A percentile compares a stretch with the other conserved stretches of the same genome.
These are phyloP conservation scores for Trametes pubescens DNA, from an alignment of 1,284 basidiomycete genomes.

Conservation along the genomic window DNA sequence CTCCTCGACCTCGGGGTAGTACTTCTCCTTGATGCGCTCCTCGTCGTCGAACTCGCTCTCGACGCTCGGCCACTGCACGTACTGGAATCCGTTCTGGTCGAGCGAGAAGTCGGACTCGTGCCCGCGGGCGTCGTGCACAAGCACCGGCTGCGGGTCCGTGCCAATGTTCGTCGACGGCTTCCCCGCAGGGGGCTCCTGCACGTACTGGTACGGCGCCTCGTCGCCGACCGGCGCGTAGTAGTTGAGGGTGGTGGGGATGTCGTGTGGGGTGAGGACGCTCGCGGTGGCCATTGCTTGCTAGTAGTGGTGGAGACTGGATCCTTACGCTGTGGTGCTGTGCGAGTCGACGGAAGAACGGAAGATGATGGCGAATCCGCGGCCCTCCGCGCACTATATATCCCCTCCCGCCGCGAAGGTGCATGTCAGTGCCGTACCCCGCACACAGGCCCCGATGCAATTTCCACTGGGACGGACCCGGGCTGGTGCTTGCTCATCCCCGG, in stretches of 20 bases:
- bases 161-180: slow-evolving; percentile 38
- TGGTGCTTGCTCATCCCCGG: slow-evolving; percentile 20
- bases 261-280: slow-evolving; percentile 40
- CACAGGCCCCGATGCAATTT: neutral
- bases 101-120: slow-evolving; percentile 45
- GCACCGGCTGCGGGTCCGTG: slow-evolving; percentile 35
- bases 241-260: slow-evolving; percentile 44
- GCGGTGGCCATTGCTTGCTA: slow-evolving; percentile 39
- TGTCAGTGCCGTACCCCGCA: neutral
- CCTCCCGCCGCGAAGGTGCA: neutral
- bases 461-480: neutral
- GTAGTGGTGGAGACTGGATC: neutral
- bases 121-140: slow-evolving; percentile 45
- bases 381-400: slow-evolving; percentile 4
- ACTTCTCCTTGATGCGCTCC: slow-evolving; percentile 43
- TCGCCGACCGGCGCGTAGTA: slow-evolving; percentile 40
- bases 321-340: neutral
- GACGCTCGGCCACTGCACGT: slow-evolving; percentile 43
- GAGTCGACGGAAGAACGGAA: neutral
- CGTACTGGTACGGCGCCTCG: slow-evolving; percentile 41
- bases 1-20: slow-evolving; percentile 54
- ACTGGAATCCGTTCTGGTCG: slow-evolving; percentile 54
- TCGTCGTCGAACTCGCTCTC: slow-evolving; percentile 55
- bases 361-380: neutral
- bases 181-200: slow-evolving; percentile 37